A percentile compares a stretch with the other conserved stretches of the same genome.
Conservation (phyloP, 2,329 filamentous ascomycete species). For the Penicillium crustosum region DNA sequence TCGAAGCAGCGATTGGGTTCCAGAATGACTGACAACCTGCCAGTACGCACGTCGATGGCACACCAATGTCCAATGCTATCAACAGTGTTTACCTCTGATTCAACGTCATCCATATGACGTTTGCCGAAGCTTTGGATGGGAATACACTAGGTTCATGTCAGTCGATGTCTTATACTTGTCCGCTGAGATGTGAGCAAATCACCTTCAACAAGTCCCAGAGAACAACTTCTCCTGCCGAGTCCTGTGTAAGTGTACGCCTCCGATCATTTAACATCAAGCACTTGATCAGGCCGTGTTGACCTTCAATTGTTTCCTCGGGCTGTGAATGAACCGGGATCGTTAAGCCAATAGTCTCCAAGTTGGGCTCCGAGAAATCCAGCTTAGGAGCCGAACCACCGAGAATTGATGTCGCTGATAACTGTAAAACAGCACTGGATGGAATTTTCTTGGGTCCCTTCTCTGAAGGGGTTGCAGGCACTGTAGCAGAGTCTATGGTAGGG, state of each 20-base stretch:
- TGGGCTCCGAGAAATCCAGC: slow-evolving; percentile 53
- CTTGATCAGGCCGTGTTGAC: slow-evolving; percentile 92
- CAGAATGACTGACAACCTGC: slow-evolving; percentile 82
- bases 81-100: slow-evolving; percentile 78
- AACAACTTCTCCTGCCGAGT: slow-evolving; percentile 91
- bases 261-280: slow-evolving; percentile 89
- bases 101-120: slow-evolving; percentile 87
- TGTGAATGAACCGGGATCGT: slow-evolving; percentile 65
- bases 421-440: slow-evolving; percentile 72
- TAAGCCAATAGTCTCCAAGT: slow-evolving; percentile 50
- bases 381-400: slow-evolving; percentile 56
- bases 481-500: slow-evolving; percentile 46
- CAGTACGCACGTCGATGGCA: slow-evolving; percentile 88
- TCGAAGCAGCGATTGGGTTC: slow-evolving; percentile 97
- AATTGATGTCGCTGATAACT: slow-evolving; percentile 81
- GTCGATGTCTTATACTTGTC: neutral
- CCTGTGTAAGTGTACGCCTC: slow-evolving; percentile 81
- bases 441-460: slow-evolving; percentile 57
- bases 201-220: slow-evolving; percentile 92
- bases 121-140: slow-evolving; percentile 93
- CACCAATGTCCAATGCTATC: slow-evolving; percentile 96
- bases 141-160: slow-evolving; percentile 60
- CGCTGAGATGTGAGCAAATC: slow-evolving; percentile 13
- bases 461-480: slow-evolving; percentile 16
- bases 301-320: slow-evolving; percentile 82